Percentiles rank a stretch among this genome's conserved stretches.
Evolutionary conservation across 768 basidiomycete genomes (phyloP).

Genomic region (Boletellus emodensis): DNA sequence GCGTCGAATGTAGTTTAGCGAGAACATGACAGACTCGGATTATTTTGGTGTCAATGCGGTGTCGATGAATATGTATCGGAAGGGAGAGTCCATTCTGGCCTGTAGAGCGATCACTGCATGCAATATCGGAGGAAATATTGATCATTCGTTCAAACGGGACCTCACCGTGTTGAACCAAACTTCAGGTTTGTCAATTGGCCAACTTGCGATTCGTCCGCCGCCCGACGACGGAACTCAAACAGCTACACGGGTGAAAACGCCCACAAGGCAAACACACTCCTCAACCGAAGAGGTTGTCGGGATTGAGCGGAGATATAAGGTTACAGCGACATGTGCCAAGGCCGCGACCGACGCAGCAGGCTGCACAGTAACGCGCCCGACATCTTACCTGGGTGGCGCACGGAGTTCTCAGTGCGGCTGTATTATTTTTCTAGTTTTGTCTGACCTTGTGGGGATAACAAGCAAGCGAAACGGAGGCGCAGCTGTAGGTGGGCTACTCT

Average conservation of each 20-base stretch:
- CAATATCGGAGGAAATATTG: not conserved
- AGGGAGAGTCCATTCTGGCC: too few species aligned
- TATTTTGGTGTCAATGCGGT: not conserved
- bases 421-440: not conserved
- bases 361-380: not conserved
- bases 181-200: not conserved
- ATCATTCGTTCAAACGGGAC: not conserved
- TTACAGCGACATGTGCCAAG: not conserved
- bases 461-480: not conserved
- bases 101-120: too few species aligned
- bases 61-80: too few species aligned
- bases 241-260: not conserved
- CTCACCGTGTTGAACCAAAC: not conserved
- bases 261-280: not conserved
- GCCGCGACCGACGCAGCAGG: not conserved
- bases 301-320: too few species aligned
- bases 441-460: not conserved
- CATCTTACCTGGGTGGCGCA: not conserved
- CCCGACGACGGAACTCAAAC: not conserved
- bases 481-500: not conserved
- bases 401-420: not conserved
- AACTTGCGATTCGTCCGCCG: not conserved
- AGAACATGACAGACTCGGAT: not conserved
- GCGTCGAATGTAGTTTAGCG: not conserved
- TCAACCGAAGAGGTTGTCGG: not conserved